A percentile compares a stretch with the other conserved stretches of the same genome.
Conservation (phyloP, 2,329 filamentous ascomycete genomes). For the Sporothrix humicola region DNA sequence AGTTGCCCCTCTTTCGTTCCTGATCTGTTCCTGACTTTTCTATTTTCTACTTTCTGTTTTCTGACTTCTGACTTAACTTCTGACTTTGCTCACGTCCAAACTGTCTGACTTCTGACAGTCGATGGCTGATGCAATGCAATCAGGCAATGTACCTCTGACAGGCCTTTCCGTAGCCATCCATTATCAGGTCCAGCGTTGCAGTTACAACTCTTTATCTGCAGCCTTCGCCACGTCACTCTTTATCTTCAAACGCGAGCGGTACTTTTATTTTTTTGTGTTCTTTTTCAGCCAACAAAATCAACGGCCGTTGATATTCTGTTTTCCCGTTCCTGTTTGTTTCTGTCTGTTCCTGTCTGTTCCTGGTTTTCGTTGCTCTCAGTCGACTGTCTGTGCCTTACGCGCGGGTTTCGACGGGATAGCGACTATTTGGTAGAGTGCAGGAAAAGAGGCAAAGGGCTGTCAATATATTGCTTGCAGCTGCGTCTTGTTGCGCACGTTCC, state of each 20-base stretch:
- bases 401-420: slow-evolving; percentile 23
- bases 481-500: slow-evolving; percentile 20
- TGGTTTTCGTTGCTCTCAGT: too few relatives aligned
- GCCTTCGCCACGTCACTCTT: background rate
- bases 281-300: background rate
- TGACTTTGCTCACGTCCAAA: too few relatives aligned
- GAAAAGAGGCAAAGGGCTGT: background rate
- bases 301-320: background rate
- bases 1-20: too few relatives aligned
- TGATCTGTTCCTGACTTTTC: too few relatives aligned
- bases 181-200: background rate
- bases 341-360: background rate
- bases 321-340: background rate
- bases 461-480: slow-evolving; percentile 20
- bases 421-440: background rate
- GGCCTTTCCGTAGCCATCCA: background rate
- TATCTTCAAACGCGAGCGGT: too few relatives aligned
- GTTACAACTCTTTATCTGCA: background rate
- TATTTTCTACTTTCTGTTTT: too few relatives aligned
- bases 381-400: slow-evolving; percentile 14
- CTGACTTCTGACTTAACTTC: too few relatives aligned
- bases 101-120: too few relatives aligned
- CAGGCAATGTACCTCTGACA: background rate
- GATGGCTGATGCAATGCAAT: too few relatives aligned
- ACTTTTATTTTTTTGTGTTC: background rate